A percentile compares a stretch with the other conserved stretches of the same genome.
These are phyloP conservation scores for Arabidopsis suecica DNA, from an alignment of 345 rosid species.

Conservation along the genomic window DNA sequence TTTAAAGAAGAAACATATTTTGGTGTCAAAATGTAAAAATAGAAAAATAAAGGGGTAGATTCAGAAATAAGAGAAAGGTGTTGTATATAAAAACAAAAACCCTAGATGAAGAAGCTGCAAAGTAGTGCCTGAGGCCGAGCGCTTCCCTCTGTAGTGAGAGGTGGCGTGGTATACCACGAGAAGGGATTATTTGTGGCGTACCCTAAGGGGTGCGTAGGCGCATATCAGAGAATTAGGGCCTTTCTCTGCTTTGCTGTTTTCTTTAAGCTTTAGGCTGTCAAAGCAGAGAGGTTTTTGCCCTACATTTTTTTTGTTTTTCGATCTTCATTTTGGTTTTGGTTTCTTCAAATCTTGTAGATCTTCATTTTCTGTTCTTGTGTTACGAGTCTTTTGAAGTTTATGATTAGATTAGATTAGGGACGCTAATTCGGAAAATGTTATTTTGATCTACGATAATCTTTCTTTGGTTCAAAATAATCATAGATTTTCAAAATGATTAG, in stretches of 20 bases:
- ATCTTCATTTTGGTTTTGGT: background rate
- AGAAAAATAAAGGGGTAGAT: background rate
- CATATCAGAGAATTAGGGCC: conserved; percentile 31
- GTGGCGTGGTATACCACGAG: conserved; percentile 55
- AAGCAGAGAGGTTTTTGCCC: conserved; percentile 32
- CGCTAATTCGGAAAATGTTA: background rate
- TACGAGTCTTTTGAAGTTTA: background rate
- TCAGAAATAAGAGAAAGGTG: background rate
- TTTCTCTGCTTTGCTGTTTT: conserved; percentile 35
- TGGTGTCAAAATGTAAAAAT: too few relatives aligned
- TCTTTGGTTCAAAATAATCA: too few relatives aligned
- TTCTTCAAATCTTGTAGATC: background rate
- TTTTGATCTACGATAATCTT: background rate
- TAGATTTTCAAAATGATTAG: too few relatives aligned
- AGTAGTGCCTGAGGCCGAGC: conserved; percentile 50
- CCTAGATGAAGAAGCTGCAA: conserved; percentile 4
- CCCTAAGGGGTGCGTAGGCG: conserved; percentile 44
- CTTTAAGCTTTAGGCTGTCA: conserved; percentile 13
- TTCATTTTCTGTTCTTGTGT: background rate
- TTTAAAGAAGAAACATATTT: too few relatives aligned
- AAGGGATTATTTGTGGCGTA: conserved; percentile 42
- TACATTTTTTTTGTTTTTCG: conserved; percentile 6
- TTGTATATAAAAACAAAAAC: conserved; percentile 9
- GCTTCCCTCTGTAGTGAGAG: conserved; percentile 49
- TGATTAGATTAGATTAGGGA: background rate